phyloP scores from a whole-genome alignment of 1,284 basidiomycete species.

The Sphaerobolus stellatus region DNA sequence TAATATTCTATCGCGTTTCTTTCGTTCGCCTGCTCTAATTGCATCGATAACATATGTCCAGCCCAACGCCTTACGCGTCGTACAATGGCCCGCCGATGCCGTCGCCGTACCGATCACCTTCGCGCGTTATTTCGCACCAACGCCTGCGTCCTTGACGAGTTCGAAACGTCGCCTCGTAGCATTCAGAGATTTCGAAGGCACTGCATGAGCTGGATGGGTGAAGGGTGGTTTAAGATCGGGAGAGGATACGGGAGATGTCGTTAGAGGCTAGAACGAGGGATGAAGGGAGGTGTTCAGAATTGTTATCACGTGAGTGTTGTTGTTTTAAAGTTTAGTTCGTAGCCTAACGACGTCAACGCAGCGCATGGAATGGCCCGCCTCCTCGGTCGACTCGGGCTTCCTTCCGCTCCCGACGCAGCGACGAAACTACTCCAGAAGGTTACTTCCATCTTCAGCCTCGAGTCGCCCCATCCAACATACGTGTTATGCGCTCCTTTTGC shows the following conservation, averaged over 20 bases:
- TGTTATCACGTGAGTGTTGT: slow-evolving; percentile 73
- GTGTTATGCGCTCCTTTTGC: slow-evolving; percentile 80
- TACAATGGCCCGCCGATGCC: slow-evolving; percentile 32
- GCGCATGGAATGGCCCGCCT: slow-evolving; percentile 89
- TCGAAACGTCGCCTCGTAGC: slow-evolving; percentile 75
- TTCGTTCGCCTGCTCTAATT: too few relatives aligned
- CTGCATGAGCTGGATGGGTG: slow-evolving; percentile 71
- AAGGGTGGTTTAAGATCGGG: slow-evolving; percentile 86
- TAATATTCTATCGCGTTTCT: too few relatives aligned
- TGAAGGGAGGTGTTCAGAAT: slow-evolving; percentile 66
- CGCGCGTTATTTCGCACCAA: slow-evolving; percentile 70
- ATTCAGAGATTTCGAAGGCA: slow-evolving; percentile 84
- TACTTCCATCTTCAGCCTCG: slow-evolving; percentile 71
- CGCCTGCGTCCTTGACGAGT: slow-evolving; percentile 61
- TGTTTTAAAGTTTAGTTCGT: slow-evolving; percentile 4
- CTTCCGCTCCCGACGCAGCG: slow-evolving; percentile 54
- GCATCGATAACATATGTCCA: too few relatives aligned
- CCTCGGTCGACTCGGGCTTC: slow-evolving; percentile 79
- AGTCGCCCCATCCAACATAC: slow-evolving; percentile 85
- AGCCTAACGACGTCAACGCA: slow-evolving; percentile 30
- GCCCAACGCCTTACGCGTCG: slow-evolving; percentile 28
- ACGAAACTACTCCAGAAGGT: slow-evolving; percentile 75
- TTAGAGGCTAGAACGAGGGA: slow-evolving; percentile 77
- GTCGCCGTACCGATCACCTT: slow-evolving; percentile 36
- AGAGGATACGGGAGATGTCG: slow-evolving; percentile 82